Percentiles rank a stretch among this genome's conserved stretches.
Evolutionary conservation across 257 asterid species (phyloP).

Genomic region (Solanum raphanifolium): DNA sequence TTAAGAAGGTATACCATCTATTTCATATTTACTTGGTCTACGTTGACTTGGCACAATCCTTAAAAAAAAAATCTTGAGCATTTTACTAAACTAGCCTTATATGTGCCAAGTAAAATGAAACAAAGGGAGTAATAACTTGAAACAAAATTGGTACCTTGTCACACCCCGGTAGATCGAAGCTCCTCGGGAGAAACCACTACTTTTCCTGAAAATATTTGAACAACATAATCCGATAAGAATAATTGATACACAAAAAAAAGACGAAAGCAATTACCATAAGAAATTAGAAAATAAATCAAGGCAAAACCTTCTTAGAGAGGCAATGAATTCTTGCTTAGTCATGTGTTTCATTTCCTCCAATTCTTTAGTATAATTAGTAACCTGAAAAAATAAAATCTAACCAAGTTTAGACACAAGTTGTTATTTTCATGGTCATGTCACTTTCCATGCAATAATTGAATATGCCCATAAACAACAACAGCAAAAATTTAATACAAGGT

Average conservation of each 20-base stretch:
- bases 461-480: background rate
- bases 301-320: slow-evolving; percentile 66
- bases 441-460: slow-evolving; percentile 2
- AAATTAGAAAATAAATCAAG: background rate
- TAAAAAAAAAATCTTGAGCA: background rate
- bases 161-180: slow-evolving; percentile 89
- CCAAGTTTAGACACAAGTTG: background rate
- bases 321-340: slow-evolving; percentile 85
- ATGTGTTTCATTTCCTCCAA: slow-evolving; percentile 75
- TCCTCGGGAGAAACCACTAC: slow-evolving; percentile 90
- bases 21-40: background rate
- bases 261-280: background rate
- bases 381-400: slow-evolving; percentile 18
- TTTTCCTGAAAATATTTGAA: slow-evolving; percentile 53
- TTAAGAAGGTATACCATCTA: background rate
- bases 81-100: background rate
- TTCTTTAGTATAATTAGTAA: slow-evolving; percentile 58
- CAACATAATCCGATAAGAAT: background rate
- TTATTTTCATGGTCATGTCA: background rate
- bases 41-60: background rate
- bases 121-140: background rate
- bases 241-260: background rate
- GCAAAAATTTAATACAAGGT: background rate
- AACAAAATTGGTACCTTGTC: slow-evolving; percentile 41
- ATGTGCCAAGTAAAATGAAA: background rate